Evolutionary conservation across 306 rosid species (phyloP).

Genomic region (Prinsepia uniflora): DNA sequence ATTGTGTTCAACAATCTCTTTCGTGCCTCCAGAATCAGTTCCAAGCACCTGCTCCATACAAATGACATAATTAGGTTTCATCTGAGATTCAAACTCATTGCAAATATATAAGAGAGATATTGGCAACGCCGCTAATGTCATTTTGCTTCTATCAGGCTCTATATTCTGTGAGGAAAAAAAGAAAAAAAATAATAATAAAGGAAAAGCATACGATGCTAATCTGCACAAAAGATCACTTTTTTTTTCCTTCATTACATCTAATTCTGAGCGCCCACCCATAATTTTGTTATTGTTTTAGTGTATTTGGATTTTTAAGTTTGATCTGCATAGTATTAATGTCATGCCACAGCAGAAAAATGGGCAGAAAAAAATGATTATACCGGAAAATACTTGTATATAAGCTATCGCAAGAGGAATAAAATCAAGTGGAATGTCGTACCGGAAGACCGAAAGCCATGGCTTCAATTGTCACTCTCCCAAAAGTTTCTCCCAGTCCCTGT

Average conservation of each 20-base stretch:
- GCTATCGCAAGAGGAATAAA: conserved; percentile 2
- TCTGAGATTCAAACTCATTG: neutral
- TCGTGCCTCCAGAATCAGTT: conserved; percentile 85
- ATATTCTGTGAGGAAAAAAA: neutral
- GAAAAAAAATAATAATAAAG: neutral
- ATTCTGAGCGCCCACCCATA: neutral
- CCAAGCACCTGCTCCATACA: conserved; percentile 67
- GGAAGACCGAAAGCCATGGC: conserved; percentile 97
- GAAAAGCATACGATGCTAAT: neutral
- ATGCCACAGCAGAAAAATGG: neutral
- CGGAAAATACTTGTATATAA: neutral
- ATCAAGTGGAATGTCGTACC: conserved; percentile 45
- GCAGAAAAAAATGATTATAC: neutral
- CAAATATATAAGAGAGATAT: neutral
- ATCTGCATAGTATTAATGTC: neutral
- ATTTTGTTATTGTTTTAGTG: neutral
- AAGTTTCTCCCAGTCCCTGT: conserved; percentile 93
- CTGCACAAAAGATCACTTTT: neutral
- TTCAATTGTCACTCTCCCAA: conserved; percentile 90
- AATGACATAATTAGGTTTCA: conserved; percentile 12
- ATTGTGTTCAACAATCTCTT: conserved; percentile 80
- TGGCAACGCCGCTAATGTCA: neutral
- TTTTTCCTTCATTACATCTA: neutral
- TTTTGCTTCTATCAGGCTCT: neutral
- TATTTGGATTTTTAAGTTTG: neutral